Base-by-base conservation (phyloP, 192 early-diverging fungal genomes). In the Backusella circina region DNA sequence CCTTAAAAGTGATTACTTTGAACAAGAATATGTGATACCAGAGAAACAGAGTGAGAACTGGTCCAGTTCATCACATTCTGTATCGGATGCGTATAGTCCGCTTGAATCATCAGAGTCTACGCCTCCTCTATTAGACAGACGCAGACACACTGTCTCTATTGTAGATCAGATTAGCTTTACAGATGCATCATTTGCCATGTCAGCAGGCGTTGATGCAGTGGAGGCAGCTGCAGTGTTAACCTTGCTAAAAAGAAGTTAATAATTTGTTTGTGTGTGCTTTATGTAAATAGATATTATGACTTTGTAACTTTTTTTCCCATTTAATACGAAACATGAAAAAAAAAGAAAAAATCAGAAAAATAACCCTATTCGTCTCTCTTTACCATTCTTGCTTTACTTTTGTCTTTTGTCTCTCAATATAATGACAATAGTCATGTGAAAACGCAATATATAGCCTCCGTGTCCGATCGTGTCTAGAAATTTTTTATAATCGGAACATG, bases 171-270 rank as follows among this genome's bases (percentile, higher is more conserved):
- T 75, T 33, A 38, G 44, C 2, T 66, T 64, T 23, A 65, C 26
- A 23, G 64, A 66, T 33, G 37, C 69, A 44, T 47, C 67, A 2
- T 73, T 74, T 50, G 41, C 78, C 7, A 47, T 70, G 44, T 65
- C 71, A 7, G 72, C 69, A 33, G 79, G 72, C 13, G 79, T 73
- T 4, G 75, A 81, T 71, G 79, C 71, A 50, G 79, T 81, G 44
- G 79, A 81, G 44, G 79, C 79, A 23, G 79, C 79, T 28, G 67
- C 79, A 66, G 75, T 81, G 3, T 67, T 81, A 7, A 77, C 79
- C 18, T 38, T 81, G 31, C 57, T 81, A n/a, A 72, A 76, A 23
- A 74, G 79, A 74, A 74, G 73, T 66, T 74, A 54, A 73, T 26
- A 39, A 18, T 33, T 70, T 36, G 30, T 67, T 67, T 36, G 30